Evolutionary conservation across 306 rosid genomes (phyloP).

Genomic region (Sesbania bispinosa): DNA sequence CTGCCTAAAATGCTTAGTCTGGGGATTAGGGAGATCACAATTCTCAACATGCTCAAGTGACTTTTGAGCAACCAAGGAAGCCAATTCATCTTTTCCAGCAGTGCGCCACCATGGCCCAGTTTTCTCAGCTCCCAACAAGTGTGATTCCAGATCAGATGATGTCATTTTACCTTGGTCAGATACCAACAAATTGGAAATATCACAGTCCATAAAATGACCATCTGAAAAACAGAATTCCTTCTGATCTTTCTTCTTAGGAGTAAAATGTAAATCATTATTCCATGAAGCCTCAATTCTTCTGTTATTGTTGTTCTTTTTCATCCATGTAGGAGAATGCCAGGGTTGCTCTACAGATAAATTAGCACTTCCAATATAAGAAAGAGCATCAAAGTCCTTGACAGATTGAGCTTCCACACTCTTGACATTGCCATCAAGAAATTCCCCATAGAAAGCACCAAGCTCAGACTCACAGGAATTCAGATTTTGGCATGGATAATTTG

Average conservation of each 20-base stretch:
- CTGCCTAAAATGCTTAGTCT: constrained; percentile 37
- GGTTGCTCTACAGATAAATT: constrained; percentile 33
- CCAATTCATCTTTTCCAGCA: constrained; percentile 74
- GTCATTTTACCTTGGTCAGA: constrained; percentile 43
- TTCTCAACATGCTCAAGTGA: constrained; percentile 70
- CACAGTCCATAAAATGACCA: constrained; percentile 48
- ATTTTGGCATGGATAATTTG: constrained; percentile 39
- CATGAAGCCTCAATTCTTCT: constrained; percentile 39
- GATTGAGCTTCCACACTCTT: constrained; percentile 30
- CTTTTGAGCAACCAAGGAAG: constrained; percentile 76
- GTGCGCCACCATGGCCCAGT: constrained; percentile 78
- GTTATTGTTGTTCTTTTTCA: constrained; percentile 25
- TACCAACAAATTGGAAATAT: constrained; percentile 36
- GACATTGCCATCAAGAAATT: constrained; percentile 31
- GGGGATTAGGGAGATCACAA: constrained; percentile 90
- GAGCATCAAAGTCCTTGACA: constrained; percentile 26
- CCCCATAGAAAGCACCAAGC: constrained; percentile 35
- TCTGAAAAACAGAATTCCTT: constrained; percentile 46
- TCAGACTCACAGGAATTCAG: constrained; percentile 40
- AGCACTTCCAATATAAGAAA: constrained; percentile 25
- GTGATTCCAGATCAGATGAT: constrained; percentile 49
- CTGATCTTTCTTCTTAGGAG: constrained; percentile 40
- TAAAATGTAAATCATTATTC: constrained; percentile 27
- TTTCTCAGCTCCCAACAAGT: constrained; percentile 51
- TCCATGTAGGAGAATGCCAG: constrained; percentile 29